These are phyloP conservation scores for Pythium pyrilobum DNA, from an alignment of 352 stramenopile species.

Conservation along the genomic window DNA sequence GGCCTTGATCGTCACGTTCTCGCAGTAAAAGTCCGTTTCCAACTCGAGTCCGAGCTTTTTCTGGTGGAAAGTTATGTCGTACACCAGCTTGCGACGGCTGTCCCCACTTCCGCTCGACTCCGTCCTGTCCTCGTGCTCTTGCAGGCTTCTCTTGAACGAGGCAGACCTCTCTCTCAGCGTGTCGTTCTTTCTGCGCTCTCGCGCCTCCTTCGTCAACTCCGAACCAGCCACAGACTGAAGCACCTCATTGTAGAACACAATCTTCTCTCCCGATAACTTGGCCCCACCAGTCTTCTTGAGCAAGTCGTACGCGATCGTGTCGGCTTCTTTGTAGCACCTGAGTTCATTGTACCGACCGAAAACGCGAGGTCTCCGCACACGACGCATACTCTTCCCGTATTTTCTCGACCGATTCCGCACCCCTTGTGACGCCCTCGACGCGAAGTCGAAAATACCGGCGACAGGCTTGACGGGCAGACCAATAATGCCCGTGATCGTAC, in stretches of 20 bases:
- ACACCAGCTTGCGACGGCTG: conserved; percentile 52
- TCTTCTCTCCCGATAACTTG: conserved; percentile 74
- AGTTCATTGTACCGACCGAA: conserved; percentile 89
- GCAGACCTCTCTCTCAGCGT: conserved; percentile 59
- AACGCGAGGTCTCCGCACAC: conserved; percentile 73
- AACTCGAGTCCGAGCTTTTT: conserved; percentile 82
- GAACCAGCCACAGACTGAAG: conserved; percentile 66
- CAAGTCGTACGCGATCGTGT: conserved; percentile 82
- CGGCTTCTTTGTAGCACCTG: conserved; percentile 86
- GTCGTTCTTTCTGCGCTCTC: conserved; percentile 58
- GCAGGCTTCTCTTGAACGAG: conserved; percentile 57
- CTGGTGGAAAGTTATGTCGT: conserved; percentile 77
- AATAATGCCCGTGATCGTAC: conserved; percentile 85
- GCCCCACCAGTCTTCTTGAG: conserved; percentile 66
- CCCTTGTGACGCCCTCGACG: conserved; percentile 81
- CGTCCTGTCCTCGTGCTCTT: conserved; percentile 54
- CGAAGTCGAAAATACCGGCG: conserved; percentile 87
- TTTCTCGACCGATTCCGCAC: conserved; percentile 80
- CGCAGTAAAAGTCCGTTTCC: conserved; percentile 87
- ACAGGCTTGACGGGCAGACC: conserved; percentile 84
- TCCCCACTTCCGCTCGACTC: conserved; percentile 20
- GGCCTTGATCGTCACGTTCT: conserved; percentile 82
- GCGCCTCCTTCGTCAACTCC: conserved; percentile 73
- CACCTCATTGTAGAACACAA: conserved; percentile 87
- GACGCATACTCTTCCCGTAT: conserved; percentile 70